A percentile compares a stretch with the other conserved stretches of the same genome.
Evolutionary conservation across 1,284 basidiomycete species (phyloP).

Genomic region (Lentinus polychrous): DNA sequence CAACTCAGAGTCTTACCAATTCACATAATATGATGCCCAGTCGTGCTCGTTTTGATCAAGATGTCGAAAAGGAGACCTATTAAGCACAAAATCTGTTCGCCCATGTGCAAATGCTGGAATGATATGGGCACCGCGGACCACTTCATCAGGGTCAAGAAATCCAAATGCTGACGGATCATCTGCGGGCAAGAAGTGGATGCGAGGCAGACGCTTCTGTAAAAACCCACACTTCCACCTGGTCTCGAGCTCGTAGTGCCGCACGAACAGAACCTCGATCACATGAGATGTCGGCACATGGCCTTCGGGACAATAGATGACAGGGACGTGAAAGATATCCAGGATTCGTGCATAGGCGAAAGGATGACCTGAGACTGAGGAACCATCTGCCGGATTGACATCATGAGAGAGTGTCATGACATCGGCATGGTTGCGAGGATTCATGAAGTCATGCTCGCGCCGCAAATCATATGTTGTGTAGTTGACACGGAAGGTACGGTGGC

Average conservation of each 20-base stretch:
- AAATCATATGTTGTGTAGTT: conserved; percentile 26
- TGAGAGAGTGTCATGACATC: background rate
- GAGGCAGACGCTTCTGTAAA: conserved; percentile 13
- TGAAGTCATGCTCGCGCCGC: conserved; percentile 21
- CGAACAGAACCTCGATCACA: conserved; percentile 23
- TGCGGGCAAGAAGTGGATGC: conserved; percentile 17
- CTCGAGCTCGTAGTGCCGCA: conserved; percentile 21
- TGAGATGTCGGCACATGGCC: background rate
- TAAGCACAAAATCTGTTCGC: background rate
- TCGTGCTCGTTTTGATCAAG: background rate
- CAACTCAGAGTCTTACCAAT: background rate
- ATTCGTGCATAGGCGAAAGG: conserved; percentile 2
- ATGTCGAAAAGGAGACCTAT: conserved; percentile 10
- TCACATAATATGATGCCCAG: background rate
- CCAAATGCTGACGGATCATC: conserved; percentile 14
- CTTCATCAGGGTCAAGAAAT: conserved; percentile 19
- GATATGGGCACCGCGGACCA: conserved; percentile 26
- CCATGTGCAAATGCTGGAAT: conserved; percentile 26
- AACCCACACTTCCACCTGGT: conserved; percentile 9
- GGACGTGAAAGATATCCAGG: conserved; percentile 1
- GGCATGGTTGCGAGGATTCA: conserved; percentile 22
- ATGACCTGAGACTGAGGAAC: background rate
- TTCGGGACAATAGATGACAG: background rate
- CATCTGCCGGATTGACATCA: background rate
- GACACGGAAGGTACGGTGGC: conserved; percentile 16